Conservation (phyloP, 2,329 filamentous ascomycete genomes). For the Dothideomycetidae sp. region DNA sequence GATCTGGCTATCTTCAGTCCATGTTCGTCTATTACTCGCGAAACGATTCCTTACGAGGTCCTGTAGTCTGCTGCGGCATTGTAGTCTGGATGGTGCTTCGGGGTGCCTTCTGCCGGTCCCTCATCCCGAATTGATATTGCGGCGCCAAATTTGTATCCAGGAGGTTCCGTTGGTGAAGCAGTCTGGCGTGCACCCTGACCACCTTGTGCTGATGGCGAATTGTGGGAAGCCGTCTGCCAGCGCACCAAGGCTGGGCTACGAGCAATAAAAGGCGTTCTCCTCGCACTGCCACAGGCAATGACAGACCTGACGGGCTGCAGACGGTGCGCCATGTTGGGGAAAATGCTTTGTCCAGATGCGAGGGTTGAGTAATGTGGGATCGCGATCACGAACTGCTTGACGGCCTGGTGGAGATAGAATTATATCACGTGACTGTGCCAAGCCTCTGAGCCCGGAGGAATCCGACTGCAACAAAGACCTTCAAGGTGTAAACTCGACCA, state of each 20-base stretch:
- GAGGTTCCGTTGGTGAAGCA: slow-evolving; percentile 10
- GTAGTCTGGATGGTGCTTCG: slow-evolving; percentile 67
- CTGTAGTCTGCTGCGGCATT: slow-evolving; percentile 68
- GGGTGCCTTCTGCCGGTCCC: slow-evolving; percentile 34
- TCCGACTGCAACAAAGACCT: neutral
- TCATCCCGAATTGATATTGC: slow-evolving; percentile 37
- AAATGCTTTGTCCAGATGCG: too few relatives aligned
- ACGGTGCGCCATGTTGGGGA: slow-evolving; percentile 24
- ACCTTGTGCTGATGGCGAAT: slow-evolving; percentile 24
- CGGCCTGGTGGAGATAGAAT: too few relatives aligned
- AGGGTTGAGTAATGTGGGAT: slow-evolving; percentile 8
- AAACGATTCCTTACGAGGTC: slow-evolving; percentile 81
- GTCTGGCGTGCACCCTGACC: slow-evolving; percentile 17
- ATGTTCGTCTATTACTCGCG: too few relatives aligned
- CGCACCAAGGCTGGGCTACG: slow-evolving; percentile 6
- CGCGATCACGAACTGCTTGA: too few relatives aligned
- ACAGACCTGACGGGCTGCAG: slow-evolving; percentile 22
- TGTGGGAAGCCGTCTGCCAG: slow-evolving; percentile 21
- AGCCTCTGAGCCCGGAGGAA: neutral
- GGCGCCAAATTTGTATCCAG: slow-evolving; percentile 10
- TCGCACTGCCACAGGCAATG: neutral
- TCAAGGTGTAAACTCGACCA: neutral
- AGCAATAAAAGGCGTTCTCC: slow-evolving; percentile 3
- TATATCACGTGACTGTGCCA: slow-evolving; percentile 7
- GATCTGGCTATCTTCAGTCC: too few relatives aligned